These are phyloP conservation scores for Lyophyllum semitale DNA, from an alignment of 768 basidiomycete species.

Conservation along the genomic window DNA sequence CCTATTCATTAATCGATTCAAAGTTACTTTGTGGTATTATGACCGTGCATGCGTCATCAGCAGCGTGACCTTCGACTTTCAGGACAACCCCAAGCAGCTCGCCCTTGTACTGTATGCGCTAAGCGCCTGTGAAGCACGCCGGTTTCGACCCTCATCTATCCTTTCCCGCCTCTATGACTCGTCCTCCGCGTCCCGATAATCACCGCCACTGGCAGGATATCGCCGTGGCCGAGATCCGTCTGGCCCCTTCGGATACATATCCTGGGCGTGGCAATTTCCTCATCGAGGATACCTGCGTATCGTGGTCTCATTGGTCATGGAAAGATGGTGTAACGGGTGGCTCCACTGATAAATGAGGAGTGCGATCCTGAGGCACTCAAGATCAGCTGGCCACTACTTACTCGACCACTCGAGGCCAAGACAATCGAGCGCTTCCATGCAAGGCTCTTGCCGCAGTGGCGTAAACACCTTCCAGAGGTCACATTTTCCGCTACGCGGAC, in stretches of 20 bases:
- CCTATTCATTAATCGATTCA: slow-evolving; percentile 19
- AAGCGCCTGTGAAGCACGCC: slow-evolving; percentile 9
- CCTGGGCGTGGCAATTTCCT: not conserved
- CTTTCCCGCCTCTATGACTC: not conserved
- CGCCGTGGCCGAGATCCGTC: not conserved
- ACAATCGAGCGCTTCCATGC: slow-evolving; percentile 8
- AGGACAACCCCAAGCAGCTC: slow-evolving; percentile 15
- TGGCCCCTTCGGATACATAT: not conserved
- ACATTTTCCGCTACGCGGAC: not conserved
- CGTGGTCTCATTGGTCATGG: slow-evolving; percentile 21
- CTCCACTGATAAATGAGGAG: not conserved
- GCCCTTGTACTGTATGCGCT: slow-evolving; percentile 20
- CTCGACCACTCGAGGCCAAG: slow-evolving; percentile 12
- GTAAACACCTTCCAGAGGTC: slow-evolving; percentile 16
- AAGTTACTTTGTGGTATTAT: slow-evolving; percentile 26
- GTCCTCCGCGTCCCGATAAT: not conserved
- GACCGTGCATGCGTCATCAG: slow-evolving; percentile 23
- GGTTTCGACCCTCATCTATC: slow-evolving; percentile 9
- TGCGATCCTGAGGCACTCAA: slow-evolving; percentile 11
- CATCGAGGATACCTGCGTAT: not conserved
- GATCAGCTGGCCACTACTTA: slow-evolving; percentile 12
- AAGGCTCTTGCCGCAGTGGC: slow-evolving; percentile 13
- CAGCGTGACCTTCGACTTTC: slow-evolving; percentile 20
- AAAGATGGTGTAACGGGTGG: slow-evolving; percentile 14
- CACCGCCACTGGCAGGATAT: slow-evolving; percentile 7